phyloP scores from a whole-genome alignment of 352 stramenopile genomes.

The Phytopythium vexans region DNA sequence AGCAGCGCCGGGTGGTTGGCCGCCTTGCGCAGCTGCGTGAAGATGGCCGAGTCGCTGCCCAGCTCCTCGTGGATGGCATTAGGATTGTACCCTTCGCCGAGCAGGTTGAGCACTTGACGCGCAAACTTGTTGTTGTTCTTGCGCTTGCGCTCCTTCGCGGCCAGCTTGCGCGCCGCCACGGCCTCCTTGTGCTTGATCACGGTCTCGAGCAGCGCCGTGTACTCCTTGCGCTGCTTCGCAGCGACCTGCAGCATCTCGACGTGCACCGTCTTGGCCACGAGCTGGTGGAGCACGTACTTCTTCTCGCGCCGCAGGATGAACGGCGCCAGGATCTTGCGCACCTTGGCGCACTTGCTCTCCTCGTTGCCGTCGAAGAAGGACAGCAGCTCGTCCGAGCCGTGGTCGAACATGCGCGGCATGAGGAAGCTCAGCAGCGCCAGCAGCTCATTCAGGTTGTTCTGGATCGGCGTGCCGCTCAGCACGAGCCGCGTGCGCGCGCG shows the following conservation, averaged over 20 bases:
- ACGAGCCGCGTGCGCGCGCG: conserved; percentile 71
- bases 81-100: conserved; percentile 17
- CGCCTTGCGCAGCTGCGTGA: conserved; percentile 96
- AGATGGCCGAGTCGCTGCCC: conserved; percentile 60
- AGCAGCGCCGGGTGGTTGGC: conserved; percentile 97
- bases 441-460: conserved; percentile 89
- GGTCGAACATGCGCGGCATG: conserved; percentile 89
- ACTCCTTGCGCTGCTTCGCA: conserved; percentile 78
- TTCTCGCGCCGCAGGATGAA: conserved; percentile 98
- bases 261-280: conserved; percentile 82
- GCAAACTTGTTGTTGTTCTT: conserved; percentile 49
- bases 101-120: conserved; percentile 44
- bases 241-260: conserved; percentile 85
- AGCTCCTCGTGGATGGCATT: background rate
- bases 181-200: conserved; percentile 66
- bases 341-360: conserved; percentile 79
- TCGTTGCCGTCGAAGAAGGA: conserved; percentile 82
- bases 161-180: conserved; percentile 32
- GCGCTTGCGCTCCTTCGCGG: conserved; percentile 53
- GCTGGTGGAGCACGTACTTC: conserved; percentile 92
- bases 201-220: conserved; percentile 71
- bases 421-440: conserved; percentile 90
- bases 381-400: conserved; percentile 75
- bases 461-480: conserved; percentile 86
- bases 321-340: conserved; percentile 93